phyloP scores from a whole-genome alignment of 2,329 filamentous ascomycete genomes.

The Pseudogymnoascus sp. region DNA sequence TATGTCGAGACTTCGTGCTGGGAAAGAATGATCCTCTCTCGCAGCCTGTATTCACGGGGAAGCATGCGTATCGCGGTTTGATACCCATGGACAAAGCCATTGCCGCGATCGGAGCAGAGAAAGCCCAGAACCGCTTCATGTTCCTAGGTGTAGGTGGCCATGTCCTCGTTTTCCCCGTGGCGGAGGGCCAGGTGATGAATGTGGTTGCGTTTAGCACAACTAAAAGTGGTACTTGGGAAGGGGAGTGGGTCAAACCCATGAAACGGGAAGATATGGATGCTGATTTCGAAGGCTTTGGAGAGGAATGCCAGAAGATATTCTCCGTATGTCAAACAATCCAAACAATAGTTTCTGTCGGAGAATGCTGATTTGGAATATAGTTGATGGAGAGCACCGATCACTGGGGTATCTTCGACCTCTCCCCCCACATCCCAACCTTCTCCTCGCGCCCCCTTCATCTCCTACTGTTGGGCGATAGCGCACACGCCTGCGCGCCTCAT shows the following conservation, averaged over 20 bases:
- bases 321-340: constrained; percentile 1
- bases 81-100: constrained; percentile 52
- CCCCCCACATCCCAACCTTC: constrained; percentile 34
- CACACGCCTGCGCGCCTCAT: constrained; percentile 54
- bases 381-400: constrained; percentile 38
- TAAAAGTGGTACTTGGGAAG: constrained; percentile 36
- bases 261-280: constrained; percentile 35
- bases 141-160: constrained; percentile 48
- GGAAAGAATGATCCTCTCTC: constrained; percentile 28
- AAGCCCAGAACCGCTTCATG: constrained; percentile 44
- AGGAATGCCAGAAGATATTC: constrained; percentile 8
- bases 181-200: constrained; percentile 51
- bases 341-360: background rate
- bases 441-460: constrained; percentile 33
- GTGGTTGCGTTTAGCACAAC: constrained; percentile 43
- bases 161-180: constrained; percentile 56
- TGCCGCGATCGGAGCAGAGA: constrained; percentile 42
- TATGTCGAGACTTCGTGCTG: constrained; percentile 44
- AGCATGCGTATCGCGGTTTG: constrained; percentile 57
- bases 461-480: constrained; percentile 52
- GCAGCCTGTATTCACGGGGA: constrained; percentile 41
- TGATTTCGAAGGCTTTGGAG: constrained; percentile 39
- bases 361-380: constrained; percentile 5
- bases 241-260: constrained; percentile 34
- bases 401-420: constrained; percentile 41